Evolutionary conservation across 371 early-diverging fungal species (phyloP).

Genomic region (Chytridium lagenaria): DNA sequence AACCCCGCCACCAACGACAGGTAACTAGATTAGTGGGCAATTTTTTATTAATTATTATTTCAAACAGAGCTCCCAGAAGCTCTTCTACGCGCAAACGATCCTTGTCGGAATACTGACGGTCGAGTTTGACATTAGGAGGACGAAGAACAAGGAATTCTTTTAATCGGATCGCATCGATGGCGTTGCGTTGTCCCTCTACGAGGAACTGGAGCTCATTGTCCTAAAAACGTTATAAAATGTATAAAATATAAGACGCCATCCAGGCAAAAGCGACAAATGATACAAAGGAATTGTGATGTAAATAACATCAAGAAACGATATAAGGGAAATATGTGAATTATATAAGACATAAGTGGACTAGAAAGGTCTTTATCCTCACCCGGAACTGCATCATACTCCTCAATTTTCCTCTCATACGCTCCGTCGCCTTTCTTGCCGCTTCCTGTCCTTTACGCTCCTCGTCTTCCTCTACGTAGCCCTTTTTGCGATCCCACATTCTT

Average conservation of each 20-base stretch:
- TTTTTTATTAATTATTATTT: too few relatives aligned
- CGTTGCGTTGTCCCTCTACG: conserved; percentile 55
- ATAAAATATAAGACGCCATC: background rate
- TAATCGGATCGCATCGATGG: conserved; percentile 57
- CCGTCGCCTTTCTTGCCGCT: conserved; percentile 37
- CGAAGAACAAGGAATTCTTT: conserved; percentile 48
- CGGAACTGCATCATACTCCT: conserved; percentile 29
- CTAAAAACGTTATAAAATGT: conserved; percentile 22
- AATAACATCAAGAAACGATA: background rate
- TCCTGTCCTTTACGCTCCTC: conserved; percentile 31
- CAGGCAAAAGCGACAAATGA: background rate
- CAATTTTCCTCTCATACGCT: conserved; percentile 44
- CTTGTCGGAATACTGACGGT: conserved; percentile 39
- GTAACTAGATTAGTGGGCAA: too few relatives aligned
- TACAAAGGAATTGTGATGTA: background rate
- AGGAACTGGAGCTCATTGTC: conserved; percentile 53
- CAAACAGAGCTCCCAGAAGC: conserved; percentile 28
- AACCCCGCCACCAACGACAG: too few relatives aligned
- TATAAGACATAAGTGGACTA: background rate
- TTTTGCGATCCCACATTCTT: conserved; percentile 34
- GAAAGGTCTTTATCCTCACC: conserved; percentile 32
- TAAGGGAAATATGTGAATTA: too few relatives aligned
- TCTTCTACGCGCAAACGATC: conserved; percentile 52
- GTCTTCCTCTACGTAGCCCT: conserved; percentile 25
- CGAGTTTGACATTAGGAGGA: conserved; percentile 29